Evolutionary conservation across 2,329 filamentous ascomycete genomes (phyloP).

Genomic region (Fusarium udum): DNA sequence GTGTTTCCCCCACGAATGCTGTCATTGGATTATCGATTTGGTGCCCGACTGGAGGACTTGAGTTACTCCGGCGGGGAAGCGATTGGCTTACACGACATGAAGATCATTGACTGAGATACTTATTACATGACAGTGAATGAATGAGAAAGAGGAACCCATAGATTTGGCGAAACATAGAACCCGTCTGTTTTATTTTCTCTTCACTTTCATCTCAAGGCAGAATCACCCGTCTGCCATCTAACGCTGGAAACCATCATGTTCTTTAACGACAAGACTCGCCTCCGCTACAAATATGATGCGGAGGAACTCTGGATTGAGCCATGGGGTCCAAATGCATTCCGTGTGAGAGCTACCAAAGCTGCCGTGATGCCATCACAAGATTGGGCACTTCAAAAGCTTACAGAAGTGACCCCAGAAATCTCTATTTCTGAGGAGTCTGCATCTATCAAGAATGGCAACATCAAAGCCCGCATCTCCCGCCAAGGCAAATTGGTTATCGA

Average conservation of each 20-base stretch:
- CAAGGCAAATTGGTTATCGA: constrained; percentile 46
- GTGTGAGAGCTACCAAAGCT: constrained; percentile 7
- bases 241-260: neutral
- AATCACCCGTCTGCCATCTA: neutral
- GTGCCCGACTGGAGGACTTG: constrained; percentile 10
- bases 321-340: constrained; percentile 14
- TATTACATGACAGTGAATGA: neutral
- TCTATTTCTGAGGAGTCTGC: neutral
- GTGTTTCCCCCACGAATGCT: neutral
- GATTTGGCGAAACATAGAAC: neutral
- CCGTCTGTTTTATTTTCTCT: too few species aligned
- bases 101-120: neutral
- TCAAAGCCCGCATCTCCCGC: constrained; percentile 42
- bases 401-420: constrained; percentile 1
- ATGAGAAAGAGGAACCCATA: neutral
- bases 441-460: constrained; percentile 42
- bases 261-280: constrained; percentile 12
- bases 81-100: constrained; percentile 6
- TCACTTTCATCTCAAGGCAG: neutral
- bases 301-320: constrained; percentile 18
- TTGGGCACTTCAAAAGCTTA: constrained; percentile 5
- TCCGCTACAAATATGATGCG: constrained; percentile 11
- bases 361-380: constrained; percentile 2
- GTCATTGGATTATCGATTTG: constrained; percentile 4
- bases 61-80: constrained; percentile 20